phyloP scores from a whole-genome alignment of 495 filamentous ascomycete genomes.

The Penicillium canescens region DNA sequence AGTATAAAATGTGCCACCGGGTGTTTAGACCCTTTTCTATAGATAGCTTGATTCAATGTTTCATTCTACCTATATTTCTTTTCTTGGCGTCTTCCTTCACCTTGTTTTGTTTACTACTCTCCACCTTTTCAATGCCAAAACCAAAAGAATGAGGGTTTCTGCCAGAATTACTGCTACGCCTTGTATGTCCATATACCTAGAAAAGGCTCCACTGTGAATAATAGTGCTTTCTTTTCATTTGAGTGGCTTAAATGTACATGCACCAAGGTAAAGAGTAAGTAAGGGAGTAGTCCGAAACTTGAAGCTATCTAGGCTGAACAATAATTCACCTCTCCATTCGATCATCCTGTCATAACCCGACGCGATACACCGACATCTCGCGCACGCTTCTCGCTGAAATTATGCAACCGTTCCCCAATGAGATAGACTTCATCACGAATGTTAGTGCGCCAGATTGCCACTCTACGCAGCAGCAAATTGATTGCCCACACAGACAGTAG shows the following conservation, averaged over 20 bases:
- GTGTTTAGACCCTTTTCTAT: no score
- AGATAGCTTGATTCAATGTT: no score
- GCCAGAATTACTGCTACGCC: no score
- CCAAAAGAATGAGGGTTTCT: no score
- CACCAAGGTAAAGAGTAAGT: background rate
- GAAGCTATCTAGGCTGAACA: background rate
- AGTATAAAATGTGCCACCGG: background rate
- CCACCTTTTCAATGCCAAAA: no score
- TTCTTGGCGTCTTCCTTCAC: no score
- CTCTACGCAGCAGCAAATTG: conserved; percentile 48
- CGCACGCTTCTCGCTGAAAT: conserved; percentile 69
- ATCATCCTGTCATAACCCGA: conserved; percentile 41
- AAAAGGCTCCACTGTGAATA: no score
- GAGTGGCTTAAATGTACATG: background rate
- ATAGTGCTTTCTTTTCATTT: background rate
- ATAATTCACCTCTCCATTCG: background rate
- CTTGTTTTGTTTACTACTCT: no score
- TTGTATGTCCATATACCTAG: no score
- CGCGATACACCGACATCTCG: conserved; percentile 43
- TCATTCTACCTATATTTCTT: no score
- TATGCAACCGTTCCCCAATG: conserved; percentile 91
- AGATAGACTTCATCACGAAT: conserved; percentile 95
- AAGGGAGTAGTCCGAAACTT: background rate
- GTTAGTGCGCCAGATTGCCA: conserved; percentile 75
- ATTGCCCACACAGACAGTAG: conserved; percentile 40